phyloP scores from a whole-genome alignment of 2,329 filamentous ascomycete genomes.

The Neoscytalidium dimidiatum region DNA sequence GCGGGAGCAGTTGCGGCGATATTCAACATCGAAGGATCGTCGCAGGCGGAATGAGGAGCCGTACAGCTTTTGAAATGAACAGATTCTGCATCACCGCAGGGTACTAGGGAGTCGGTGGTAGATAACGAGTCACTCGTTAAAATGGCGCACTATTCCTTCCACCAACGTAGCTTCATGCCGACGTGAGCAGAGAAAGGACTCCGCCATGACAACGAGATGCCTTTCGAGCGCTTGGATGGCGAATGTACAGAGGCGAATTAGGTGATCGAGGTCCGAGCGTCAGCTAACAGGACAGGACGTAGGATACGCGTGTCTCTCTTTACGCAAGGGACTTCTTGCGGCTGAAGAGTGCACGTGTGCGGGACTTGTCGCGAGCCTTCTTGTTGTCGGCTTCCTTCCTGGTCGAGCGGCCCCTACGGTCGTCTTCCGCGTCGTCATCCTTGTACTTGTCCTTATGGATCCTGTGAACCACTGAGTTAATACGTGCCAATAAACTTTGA shows the following conservation, averaged over 20 bases:
- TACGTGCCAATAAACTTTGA: slow-evolving; percentile 8
- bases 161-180: neutral
- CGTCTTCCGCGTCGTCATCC: slow-evolving; percentile 51
- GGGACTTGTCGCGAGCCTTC: slow-evolving; percentile 74
- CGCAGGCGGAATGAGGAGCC: neutral
- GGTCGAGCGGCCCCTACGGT: slow-evolving; percentile 48
- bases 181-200: neutral
- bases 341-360: slow-evolving; percentile 72
- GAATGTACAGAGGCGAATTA: slow-evolving; percentile 1
- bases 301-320: neutral
- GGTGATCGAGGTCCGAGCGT: neutral
- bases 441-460: slow-evolving; percentile 95
- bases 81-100: neutral
- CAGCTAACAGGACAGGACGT: neutral
- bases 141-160: neutral
- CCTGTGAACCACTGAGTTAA: slow-evolving; percentile 55
- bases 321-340: slow-evolving; percentile 51
- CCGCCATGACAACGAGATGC: neutral
- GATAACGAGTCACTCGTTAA: neutral
- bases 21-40: neutral
- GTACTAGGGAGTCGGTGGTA: neutral
- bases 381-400: slow-evolving; percentile 57
- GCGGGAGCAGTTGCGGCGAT: neutral
- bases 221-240: neutral
- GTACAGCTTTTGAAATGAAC: neutral